These are phyloP conservation scores for Xerocomus brunneocitrinus DNA, from an alignment of 768 basidiomycete species.

Conservation along the genomic window DNA sequence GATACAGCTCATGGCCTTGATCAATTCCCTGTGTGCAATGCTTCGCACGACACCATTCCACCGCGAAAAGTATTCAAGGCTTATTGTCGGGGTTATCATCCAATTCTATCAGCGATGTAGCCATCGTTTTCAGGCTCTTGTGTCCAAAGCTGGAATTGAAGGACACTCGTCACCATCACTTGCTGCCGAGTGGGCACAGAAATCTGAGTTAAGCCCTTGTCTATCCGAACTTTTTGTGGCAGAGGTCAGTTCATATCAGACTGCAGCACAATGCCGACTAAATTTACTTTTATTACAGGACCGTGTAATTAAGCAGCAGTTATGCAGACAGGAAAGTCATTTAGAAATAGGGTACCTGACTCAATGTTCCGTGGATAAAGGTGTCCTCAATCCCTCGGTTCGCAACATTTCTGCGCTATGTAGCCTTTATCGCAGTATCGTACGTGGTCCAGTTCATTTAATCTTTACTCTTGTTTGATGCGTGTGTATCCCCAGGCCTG, in stretches of 20 bases:
- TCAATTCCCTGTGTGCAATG: constrained; percentile 91
- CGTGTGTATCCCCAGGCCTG: constrained; percentile 52
- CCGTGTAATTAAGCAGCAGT: constrained; percentile 41
- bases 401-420: constrained; percentile 74
- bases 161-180: constrained; percentile 48
- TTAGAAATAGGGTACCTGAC: constrained; percentile 68
- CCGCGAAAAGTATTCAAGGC: constrained; percentile 87
- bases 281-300: constrained; percentile 31
- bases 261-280: background rate
- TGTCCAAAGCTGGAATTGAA: constrained; percentile 38
- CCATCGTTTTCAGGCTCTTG: constrained; percentile 76
- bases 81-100: constrained; percentile 90
- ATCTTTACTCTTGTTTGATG: constrained; percentile 6
- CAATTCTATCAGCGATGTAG: constrained; percentile 96
- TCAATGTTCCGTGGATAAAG: constrained; percentile 47
- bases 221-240: constrained; percentile 58
- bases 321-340: constrained; percentile 75
- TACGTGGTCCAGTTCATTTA: constrained; percentile 37
- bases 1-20: constrained; percentile 80
- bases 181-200: constrained; percentile 81
- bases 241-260: constrained; percentile 39
- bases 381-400: constrained; percentile 65
- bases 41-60: constrained; percentile 90
- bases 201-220: constrained; percentile 70
- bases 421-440: constrained; percentile 81